Evolutionary conservation across 2,329 filamentous ascomycete species (phyloP).

Genomic region (Huntiella decipiens): DNA sequence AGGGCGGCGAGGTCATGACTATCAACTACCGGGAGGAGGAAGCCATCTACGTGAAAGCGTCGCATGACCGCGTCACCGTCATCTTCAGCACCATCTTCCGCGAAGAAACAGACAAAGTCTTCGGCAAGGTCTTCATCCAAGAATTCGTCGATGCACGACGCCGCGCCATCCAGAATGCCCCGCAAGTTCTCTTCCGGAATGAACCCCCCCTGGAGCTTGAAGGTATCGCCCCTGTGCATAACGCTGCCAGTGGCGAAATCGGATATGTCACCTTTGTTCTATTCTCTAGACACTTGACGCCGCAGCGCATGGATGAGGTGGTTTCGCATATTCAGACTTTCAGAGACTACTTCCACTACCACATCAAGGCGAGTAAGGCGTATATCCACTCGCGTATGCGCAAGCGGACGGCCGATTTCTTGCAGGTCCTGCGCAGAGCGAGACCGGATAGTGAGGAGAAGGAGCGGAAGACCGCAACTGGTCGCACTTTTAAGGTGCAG

Average conservation of each 20-base stretch:
- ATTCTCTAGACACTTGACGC: constrained; percentile 84
- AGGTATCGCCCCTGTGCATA: constrained; percentile 63
- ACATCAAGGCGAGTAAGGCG: constrained; percentile 98
- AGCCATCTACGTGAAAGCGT: constrained; percentile 96
- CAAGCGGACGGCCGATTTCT: constrained; percentile 90
- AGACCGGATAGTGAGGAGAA: constrained; percentile 91
- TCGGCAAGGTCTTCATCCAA: constrained; percentile 94
- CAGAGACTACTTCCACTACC: constrained; percentile 99
- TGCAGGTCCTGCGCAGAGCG: constrained; percentile 93
- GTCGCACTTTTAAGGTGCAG: constrained; percentile 63
- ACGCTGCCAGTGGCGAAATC: constrained; percentile 62
- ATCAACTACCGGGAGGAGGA: constrained; percentile 99
- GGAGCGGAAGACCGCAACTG: constrained; percentile 94
- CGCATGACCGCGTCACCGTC: constrained; percentile 90
- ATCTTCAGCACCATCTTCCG: constrained; percentile 98
- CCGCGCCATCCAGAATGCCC: constrained; percentile 92
- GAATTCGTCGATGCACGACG: constrained; percentile 95
- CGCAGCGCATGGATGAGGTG: constrained; percentile 77
- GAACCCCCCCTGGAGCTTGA: constrained; percentile 86
- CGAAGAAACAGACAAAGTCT: constrained; percentile 93
- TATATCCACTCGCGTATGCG: constrained; percentile 98
- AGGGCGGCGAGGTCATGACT: constrained; percentile 83
- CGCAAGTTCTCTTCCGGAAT: constrained; percentile 89
- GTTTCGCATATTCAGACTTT: constrained; percentile 99
- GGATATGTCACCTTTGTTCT: constrained; percentile 98